Percentiles rank a stretch among this genome's conserved stretches.
Conservation (phyloP, 352 stramenopile genomes). For the Globisporangium ultimum region DNA sequence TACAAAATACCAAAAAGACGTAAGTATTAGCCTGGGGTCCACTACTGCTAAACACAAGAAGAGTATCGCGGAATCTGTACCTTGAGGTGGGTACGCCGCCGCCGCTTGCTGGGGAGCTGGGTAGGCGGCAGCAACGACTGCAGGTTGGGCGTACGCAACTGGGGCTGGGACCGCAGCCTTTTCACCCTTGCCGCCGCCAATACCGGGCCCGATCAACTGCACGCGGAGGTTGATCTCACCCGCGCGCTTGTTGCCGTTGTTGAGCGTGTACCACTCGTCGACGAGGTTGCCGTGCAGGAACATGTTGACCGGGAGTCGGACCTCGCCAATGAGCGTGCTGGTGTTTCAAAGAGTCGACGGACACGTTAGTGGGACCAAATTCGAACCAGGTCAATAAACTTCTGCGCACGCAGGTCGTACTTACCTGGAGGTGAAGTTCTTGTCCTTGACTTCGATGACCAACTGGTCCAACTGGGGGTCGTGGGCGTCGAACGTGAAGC, state of each 20-base stretch:
- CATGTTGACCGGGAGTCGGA: constrained; percentile 67
- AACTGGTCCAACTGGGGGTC: constrained; percentile 75
- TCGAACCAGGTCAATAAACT: no score
- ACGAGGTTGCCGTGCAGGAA: constrained; percentile 61
- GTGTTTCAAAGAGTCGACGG: no score
- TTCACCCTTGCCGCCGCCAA: not conserved
- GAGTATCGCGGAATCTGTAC: no score
- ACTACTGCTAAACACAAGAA: not conserved
- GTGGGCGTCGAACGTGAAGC: constrained; percentile 74
- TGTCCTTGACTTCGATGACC: constrained; percentile 78
- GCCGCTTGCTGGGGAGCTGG: constrained; percentile 6
- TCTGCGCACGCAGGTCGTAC: not conserved
- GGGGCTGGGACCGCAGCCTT: constrained; percentile 8
- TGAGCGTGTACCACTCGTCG: constrained; percentile 82
- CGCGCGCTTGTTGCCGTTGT: constrained; percentile 51
- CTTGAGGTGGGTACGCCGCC: not conserved
- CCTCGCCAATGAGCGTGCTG: constrained; percentile 73
- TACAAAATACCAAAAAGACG: no score
- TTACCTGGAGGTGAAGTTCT: constrained; percentile 72
- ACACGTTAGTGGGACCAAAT: no score
- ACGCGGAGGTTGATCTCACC: constrained; percentile 84
- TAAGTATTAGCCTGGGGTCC: not conserved
- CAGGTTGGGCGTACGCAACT: not conserved
- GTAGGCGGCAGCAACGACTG: not conserved
- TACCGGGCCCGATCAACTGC: constrained; percentile 46